phyloP scores from a whole-genome alignment of 148 eudicot genomes.

The Agrostemma githago region DNA sequence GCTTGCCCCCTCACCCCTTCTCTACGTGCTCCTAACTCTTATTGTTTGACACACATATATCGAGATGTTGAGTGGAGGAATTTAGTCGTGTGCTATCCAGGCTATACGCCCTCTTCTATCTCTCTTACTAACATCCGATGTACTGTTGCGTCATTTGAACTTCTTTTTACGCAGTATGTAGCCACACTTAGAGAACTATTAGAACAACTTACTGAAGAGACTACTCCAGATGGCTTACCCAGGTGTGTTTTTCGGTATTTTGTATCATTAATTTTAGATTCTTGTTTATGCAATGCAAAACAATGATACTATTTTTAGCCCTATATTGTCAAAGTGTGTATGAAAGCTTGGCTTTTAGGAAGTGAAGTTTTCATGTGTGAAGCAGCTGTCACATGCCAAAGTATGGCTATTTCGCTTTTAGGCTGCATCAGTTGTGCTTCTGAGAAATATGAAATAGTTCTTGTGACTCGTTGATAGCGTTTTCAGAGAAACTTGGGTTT shows the following conservation, averaged over 20 bases:
- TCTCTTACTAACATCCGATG: background rate
- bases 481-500: no score
- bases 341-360: background rate
- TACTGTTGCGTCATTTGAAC: background rate
- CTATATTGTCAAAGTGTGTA: background rate
- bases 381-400: background rate
- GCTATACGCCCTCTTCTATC: background rate
- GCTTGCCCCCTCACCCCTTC: no score
- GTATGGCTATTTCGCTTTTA: background rate
- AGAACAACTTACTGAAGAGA: constrained; percentile 66
- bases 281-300: background rate
- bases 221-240: constrained; percentile 53
- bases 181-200: constrained; percentile 56
- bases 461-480: no score
- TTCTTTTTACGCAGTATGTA: constrained; percentile 47
- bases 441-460: no score
- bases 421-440: no score
- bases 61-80: background rate
- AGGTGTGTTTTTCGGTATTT: constrained; percentile 27
- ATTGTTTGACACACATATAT: background rate
- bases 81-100: background rate
- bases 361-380: background rate
- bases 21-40: background rate
- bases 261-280: background rate
- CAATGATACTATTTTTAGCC: background rate